Evolutionary conservation across 2,329 filamentous ascomycete species (phyloP).

Genomic region (Penicillium brevicompactum): DNA sequence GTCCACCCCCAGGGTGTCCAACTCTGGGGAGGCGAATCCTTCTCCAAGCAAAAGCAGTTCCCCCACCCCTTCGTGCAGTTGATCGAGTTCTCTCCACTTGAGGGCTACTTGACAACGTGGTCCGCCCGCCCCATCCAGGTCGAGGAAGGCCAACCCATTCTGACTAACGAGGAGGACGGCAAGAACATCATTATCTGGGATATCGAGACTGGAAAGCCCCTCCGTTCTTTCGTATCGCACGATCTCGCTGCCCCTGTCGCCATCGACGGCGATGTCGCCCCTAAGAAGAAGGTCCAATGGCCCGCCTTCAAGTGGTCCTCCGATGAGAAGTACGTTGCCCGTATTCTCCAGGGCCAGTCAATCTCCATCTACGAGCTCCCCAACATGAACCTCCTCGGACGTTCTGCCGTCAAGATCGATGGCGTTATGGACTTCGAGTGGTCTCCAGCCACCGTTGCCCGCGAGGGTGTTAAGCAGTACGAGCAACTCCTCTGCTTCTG

Average conservation of each 20-base stretch:
- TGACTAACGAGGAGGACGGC: slow-evolving; percentile 90
- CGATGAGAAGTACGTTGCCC: slow-evolving; percentile 94
- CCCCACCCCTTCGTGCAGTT: slow-evolving; percentile 95
- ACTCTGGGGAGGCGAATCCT: slow-evolving; percentile 89
- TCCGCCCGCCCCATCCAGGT: slow-evolving; percentile 91
- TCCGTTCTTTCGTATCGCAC: slow-evolving; percentile 90
- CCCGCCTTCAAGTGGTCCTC: slow-evolving; percentile 99
- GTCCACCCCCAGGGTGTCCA: slow-evolving; percentile 96
- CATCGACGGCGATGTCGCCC: slow-evolving; percentile 64
- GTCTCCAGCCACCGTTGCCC: slow-evolving; percentile 79
- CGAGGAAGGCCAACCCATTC: slow-evolving; percentile 81
- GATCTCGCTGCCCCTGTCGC: slow-evolving; percentile 63
- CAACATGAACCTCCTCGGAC: slow-evolving; percentile 85
- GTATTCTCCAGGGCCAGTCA: slow-evolving; percentile 81
- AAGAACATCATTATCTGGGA: slow-evolving; percentile 99
- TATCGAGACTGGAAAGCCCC: slow-evolving; percentile 81
- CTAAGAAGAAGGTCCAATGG: slow-evolving; percentile 95
- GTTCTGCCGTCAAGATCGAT: slow-evolving; percentile 92
- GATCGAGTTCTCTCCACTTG: slow-evolving; percentile 89
- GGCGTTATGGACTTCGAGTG: slow-evolving; percentile 98
- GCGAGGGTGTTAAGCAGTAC: slow-evolving; percentile 85
- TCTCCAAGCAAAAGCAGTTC: slow-evolving; percentile 89
- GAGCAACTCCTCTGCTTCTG: slow-evolving; percentile 98
- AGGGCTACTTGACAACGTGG: slow-evolving; percentile 96
- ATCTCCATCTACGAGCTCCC: slow-evolving; percentile 92